Conservation (phyloP, 139 green algal genomes). For the Bryopsis sp. region DNA sequence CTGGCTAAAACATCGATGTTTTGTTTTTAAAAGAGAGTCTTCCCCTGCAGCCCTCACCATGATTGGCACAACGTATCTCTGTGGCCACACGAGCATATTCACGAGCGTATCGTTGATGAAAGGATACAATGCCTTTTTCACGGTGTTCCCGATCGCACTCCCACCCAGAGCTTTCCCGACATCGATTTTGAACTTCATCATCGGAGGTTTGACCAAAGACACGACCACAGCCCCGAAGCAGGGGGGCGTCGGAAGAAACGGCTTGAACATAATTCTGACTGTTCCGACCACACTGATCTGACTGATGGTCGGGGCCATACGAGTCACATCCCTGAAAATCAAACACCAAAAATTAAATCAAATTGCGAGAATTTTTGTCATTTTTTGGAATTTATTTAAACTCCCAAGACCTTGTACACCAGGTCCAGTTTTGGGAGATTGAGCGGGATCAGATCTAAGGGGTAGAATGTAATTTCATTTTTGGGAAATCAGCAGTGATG, state of each 20-base stretch:
- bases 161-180: slow-evolving; percentile 25
- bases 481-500: too few relatives aligned
- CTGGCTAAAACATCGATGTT: slow-evolving; percentile 4
- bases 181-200: slow-evolving; percentile 17
- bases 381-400: too few relatives aligned
- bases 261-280: slow-evolving; percentile 43
- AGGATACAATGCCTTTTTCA: slow-evolving; percentile 27
- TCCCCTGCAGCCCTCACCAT: slow-evolving; percentile 14
- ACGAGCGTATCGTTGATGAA: slow-evolving; percentile 32
- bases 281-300: slow-evolving; percentile 66
- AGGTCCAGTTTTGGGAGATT: too few relatives aligned
- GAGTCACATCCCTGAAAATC: slow-evolving; percentile 38
- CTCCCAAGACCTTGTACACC: too few relatives aligned
- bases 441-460: too few relatives aligned
- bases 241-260: slow-evolving; percentile 59
- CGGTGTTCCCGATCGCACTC: slow-evolving; percentile 21
- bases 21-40: slow-evolving; percentile 11
- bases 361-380: too few relatives aligned
- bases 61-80: slow-evolving; percentile 22
- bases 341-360: not conserved
- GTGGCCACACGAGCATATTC: slow-evolving; percentile 31
- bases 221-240: slow-evolving; percentile 56
- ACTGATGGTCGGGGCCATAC: slow-evolving; percentile 72
- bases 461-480: too few relatives aligned
- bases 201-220: slow-evolving; percentile 14